Evolutionary conservation across 2,329 filamentous ascomycete species (phyloP).

Genomic region (Clonostachys byssicola): DNA sequence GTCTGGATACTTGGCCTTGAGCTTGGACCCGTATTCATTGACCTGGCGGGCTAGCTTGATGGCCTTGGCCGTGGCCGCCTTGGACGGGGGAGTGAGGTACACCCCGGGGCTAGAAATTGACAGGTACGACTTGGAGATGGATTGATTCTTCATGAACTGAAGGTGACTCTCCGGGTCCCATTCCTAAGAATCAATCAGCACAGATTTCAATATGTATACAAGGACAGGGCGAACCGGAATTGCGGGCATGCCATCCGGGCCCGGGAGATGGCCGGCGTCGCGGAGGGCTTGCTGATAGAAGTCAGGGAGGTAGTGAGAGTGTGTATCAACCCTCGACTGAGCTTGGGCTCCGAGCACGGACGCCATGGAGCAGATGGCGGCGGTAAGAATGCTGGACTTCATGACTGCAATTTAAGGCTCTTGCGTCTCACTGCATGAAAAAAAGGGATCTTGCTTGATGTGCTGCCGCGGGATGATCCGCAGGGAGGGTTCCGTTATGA

Average conservation of each 20-base stretch:
- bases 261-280: conserved; percentile 12
- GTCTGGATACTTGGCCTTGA: conserved; percentile 8
- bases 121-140: conserved; percentile 11
- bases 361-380: no score
- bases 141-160: conserved; percentile 10
- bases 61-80: conserved; percentile 8
- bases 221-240: conserved; percentile 10
- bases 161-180: conserved; percentile 9
- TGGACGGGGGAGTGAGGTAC: conserved; percentile 10
- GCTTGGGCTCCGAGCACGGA: no score
- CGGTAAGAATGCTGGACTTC: no score
- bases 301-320: conserved; percentile 13
- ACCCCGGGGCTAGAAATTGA: conserved; percentile 14
- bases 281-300: conserved; percentile 12
- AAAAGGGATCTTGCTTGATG: no score
- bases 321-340: conserved; percentile 12
- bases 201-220: neutral
- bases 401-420: no score
- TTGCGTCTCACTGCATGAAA: no score
- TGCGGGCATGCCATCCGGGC: conserved; percentile 14
- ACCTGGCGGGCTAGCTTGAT: conserved; percentile 8
- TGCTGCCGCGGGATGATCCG: no score
- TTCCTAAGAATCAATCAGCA: neutral
- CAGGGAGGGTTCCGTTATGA: no score
- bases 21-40: conserved; percentile 10